phyloP scores from a whole-genome alignment of 768 basidiomycete species.

The Collybiopsis luxurians region DNA sequence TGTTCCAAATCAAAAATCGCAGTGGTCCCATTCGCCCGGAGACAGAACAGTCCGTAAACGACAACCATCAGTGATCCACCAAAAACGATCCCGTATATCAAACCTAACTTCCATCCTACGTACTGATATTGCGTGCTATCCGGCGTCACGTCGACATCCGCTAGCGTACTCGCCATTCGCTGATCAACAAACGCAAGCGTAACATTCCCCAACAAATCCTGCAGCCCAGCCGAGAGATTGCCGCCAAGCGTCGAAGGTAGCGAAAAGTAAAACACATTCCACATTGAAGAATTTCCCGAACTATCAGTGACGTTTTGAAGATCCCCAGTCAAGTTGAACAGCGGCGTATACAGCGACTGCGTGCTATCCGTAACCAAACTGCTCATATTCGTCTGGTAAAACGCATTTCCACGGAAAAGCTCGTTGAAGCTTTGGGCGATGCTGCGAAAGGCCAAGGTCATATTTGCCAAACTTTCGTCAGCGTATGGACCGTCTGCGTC shows the following conservation, averaged over 20 bases:
- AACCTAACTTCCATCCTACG: slow-evolving; percentile 33
- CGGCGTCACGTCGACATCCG: slow-evolving; percentile 10
- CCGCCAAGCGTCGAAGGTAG: neutral
- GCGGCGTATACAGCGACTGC: neutral
- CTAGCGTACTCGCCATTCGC: slow-evolving; percentile 1
- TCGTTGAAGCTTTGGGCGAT: neutral
- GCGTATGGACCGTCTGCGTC: neutral
- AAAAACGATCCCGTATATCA: slow-evolving; percentile 4
- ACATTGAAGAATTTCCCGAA: neutral
- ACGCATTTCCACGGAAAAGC: neutral
- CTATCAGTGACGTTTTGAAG: neutral
- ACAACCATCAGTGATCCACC: neutral
- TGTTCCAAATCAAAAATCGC: neutral
- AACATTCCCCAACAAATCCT: neutral
- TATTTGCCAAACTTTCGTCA: neutral
- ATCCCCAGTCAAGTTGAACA: neutral
- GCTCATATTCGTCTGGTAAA: neutral
- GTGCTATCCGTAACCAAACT: neutral
- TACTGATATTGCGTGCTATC: slow-evolving; percentile 36
- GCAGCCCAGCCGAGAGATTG: neutral
- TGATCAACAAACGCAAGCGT: slow-evolving; percentile 2
- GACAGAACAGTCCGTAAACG: neutral
- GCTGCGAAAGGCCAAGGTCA: neutral
- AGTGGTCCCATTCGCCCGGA: neutral
- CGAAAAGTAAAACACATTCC: neutral